Evolutionary conservation across 164 flowering plant genomes (phyloP).

Genomic region (Dillenia turbinata): DNA sequence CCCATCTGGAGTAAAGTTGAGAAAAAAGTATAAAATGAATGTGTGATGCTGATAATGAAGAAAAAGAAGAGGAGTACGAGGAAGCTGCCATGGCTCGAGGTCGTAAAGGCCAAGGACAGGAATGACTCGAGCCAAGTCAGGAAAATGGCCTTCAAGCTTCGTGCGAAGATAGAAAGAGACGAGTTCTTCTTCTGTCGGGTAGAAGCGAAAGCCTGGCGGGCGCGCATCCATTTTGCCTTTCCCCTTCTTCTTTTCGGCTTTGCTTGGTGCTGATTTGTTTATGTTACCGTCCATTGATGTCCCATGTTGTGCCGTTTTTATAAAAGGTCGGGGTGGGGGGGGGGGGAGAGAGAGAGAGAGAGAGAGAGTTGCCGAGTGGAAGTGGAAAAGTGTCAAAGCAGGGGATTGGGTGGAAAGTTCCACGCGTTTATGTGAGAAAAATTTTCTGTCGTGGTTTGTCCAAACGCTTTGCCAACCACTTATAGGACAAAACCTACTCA

Average conservation of each 20-base stretch:
- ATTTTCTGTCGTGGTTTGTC: too few species aligned
- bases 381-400: neutral
- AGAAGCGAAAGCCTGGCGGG: conserved; percentile 56
- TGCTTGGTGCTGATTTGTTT: neutral
- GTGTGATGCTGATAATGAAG: too few species aligned
- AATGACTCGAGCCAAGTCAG: conserved; percentile 28
- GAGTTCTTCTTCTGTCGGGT: conserved; percentile 63
- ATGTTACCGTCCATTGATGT: neutral
- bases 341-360: neutral
- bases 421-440: conserved; percentile 9
- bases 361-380: neutral
- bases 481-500: too few species aligned
- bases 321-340: too few species aligned
- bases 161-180: conserved; percentile 41
- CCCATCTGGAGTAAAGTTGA: neutral
- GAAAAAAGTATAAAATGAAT: neutral
- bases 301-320: too few species aligned
- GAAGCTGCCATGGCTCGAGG: conserved; percentile 50
- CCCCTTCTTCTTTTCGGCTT: neutral
- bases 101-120: conserved; percentile 40
- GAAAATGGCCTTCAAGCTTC: conserved; percentile 32
- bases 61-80: conserved; percentile 20
- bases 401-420: neutral
- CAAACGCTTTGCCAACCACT: too few species aligned
- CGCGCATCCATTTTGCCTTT: conserved; percentile 13